These are phyloP conservation scores for Beauveria sp. DNA, from an alignment of 2,329 filamentous ascomycete species.

Conservation along the genomic window DNA sequence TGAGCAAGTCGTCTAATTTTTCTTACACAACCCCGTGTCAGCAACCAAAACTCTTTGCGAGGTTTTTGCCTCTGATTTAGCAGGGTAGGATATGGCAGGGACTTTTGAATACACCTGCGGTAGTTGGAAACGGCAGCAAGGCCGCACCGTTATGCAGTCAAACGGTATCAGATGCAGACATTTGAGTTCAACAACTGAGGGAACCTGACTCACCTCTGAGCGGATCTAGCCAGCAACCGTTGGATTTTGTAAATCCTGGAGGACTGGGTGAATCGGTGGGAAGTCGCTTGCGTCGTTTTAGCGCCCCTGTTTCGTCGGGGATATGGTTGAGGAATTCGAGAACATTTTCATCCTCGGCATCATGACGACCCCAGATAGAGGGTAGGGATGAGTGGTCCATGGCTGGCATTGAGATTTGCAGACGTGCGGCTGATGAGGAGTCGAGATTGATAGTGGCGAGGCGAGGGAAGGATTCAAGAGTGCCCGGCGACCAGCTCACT, in stretches of 20 bases:
- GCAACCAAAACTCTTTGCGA: background rate
- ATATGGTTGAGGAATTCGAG: conserved; percentile 23
- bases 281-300: conserved; percentile 2
- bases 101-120: background rate
- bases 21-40: background rate
- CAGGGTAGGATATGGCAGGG: background rate
- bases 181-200: background rate
- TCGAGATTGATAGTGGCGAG: background rate
- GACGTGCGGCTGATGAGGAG: background rate
- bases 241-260: conserved; percentile 6
- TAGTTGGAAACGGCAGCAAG: background rate
- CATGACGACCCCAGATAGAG: conserved; percentile 26
- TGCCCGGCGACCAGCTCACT: background rate
- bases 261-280: conserved; percentile 7
- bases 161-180: background rate
- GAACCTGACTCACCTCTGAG: conserved; percentile 2
- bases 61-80: background rate
- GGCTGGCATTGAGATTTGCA: background rate
- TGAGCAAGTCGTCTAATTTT: conserved; percentile 9
- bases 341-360: conserved; percentile 29
- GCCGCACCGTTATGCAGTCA: background rate
- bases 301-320: conserved; percentile 16
- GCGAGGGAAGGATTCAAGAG: background rate
- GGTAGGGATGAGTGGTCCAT: conserved; percentile 12
- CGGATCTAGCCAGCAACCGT: conserved; percentile 10